Percentiles rank a stretch among this genome's conserved stretches.
These are phyloP conservation scores for Aurantiochytrium sp. DNA, from an alignment of 108 stramenopile genomes.

Conservation along the genomic window DNA sequence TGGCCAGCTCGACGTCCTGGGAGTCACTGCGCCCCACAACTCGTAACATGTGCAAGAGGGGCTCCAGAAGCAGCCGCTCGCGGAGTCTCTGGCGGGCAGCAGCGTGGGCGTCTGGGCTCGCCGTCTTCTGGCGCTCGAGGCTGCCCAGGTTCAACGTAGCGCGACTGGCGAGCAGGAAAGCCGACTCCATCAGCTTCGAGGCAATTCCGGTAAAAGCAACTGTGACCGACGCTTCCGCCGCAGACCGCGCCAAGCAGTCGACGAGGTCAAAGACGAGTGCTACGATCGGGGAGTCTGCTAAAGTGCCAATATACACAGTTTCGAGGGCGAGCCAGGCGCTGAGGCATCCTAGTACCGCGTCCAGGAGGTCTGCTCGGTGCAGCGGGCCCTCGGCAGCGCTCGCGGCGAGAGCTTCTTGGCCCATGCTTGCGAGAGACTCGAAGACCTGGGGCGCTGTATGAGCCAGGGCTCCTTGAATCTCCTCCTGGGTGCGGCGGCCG, in stretches of 20 bases:
- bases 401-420: neutral
- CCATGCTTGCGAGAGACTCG: neutral
- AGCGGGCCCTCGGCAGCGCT: no score
- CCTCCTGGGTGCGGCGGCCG: neutral
- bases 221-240: no score
- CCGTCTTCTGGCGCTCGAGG: no score
- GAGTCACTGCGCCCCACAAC: neutral
- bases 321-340: neutral
- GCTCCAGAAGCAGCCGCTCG: no score
- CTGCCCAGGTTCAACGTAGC: no score
- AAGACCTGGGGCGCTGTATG: neutral
- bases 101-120: no score
- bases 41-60: neutral
- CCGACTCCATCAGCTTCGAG: no score
- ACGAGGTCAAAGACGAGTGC: neutral
- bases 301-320: neutral
- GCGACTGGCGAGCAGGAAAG: no score
- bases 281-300: neutral
- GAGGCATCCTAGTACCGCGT: neutral
- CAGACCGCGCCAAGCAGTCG: neutral
- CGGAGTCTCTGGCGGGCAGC: no score
- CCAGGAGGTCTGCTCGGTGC: no score
- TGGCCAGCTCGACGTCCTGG: neutral
- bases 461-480: neutral
- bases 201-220: no score